Evolutionary conservation across 2,329 filamentous ascomycete species (phyloP), one percentile per base, ranked within the genome.

Genomic region (Aspergillus candidus): DNA sequence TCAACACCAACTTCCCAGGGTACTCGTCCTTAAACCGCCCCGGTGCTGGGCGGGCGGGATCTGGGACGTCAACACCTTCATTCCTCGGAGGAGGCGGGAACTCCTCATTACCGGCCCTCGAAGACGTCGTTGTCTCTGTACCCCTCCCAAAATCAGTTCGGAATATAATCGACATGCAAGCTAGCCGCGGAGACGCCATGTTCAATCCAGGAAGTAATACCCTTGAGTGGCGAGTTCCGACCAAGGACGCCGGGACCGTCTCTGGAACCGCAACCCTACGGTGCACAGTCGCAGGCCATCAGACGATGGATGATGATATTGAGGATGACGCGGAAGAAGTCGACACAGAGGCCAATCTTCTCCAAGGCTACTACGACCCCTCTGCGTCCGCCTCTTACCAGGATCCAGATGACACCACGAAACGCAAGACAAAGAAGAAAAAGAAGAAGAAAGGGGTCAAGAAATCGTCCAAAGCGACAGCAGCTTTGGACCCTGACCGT

Each of bases 171-270:
- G 90, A 96, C 58, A 77, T 96, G 43, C 79, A 88, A 44, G 80
- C 89, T 2, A 86, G 82, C 53, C 82, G 81, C 52, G 91, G 90
- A 31, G 91, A 97, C 54, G 89, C 88, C 2, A 82, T 78, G 44
- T 96, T 89, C 69, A 85, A 80, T 42, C 81, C 85, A 0, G 82
- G 81, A 2, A 88, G 87, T 40, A 77, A 77, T 37, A 65, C 78
- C 1, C 73, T 96, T 7, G 86, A 94, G 65, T 97, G 91, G 91
- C 79, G 82, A 45, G 80, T 97, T 33, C 80, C 83, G 1, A 78
- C 80, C 17, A 90, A 88, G 67, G 89, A 94, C 44, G 75, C 89
- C 2, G 76, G 79, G 0, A 76, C 78, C 1, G 76, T 85, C 2
- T 76, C 78, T 12, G 78, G 83, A 1, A 81, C 79, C 42, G 88